Conservation (phyloP, 257 asterid species). For the Solanum chaucha region DNA sequence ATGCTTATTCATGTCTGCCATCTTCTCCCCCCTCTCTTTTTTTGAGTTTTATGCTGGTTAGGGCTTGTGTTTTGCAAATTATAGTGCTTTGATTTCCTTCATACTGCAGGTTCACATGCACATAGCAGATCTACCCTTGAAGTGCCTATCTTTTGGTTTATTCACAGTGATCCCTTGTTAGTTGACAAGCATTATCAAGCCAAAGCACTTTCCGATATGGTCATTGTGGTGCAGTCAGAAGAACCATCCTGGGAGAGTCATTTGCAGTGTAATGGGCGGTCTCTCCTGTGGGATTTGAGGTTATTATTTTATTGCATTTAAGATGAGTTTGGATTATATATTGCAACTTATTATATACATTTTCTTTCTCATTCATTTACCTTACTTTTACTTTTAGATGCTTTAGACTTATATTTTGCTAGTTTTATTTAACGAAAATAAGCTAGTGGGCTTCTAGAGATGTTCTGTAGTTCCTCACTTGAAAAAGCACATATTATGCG, state of each 20-base stretch:
- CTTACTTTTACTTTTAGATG: neutral
- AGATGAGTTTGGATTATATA: neutral
- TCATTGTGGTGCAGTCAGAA: slow-evolving; percentile 94
- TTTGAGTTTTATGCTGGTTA: neutral
- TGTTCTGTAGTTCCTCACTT: neutral
- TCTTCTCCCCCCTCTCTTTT: neutral
- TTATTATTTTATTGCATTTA: slow-evolving; percentile 5
- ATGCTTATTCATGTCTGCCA: neutral
- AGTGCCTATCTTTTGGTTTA: slow-evolving; percentile 92
- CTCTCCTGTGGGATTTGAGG: slow-evolving; percentile 92
- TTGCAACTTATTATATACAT: neutral
- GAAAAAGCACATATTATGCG: neutral
- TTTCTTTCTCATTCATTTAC: neutral
- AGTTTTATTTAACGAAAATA: neutral
- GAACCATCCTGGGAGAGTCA: slow-evolving; percentile 95
- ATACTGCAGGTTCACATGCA: slow-evolving; percentile 77
- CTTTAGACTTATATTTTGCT: neutral
- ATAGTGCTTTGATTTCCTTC: slow-evolving; percentile 8
- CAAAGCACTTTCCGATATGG: slow-evolving; percentile 94
- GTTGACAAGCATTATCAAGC: slow-evolving; percentile 97
- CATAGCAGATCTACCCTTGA: slow-evolving; percentile 88
- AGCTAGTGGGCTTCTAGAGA: neutral
- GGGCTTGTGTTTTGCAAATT: neutral
- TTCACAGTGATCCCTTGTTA: slow-evolving; percentile 74
- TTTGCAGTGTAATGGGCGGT: slow-evolving; percentile 84